Evolutionary conservation across 2,329 filamentous ascomycete species (phyloP), one percentile per base, ranked within the genome.

Genomic region (Scedosporium boydii): DNA sequence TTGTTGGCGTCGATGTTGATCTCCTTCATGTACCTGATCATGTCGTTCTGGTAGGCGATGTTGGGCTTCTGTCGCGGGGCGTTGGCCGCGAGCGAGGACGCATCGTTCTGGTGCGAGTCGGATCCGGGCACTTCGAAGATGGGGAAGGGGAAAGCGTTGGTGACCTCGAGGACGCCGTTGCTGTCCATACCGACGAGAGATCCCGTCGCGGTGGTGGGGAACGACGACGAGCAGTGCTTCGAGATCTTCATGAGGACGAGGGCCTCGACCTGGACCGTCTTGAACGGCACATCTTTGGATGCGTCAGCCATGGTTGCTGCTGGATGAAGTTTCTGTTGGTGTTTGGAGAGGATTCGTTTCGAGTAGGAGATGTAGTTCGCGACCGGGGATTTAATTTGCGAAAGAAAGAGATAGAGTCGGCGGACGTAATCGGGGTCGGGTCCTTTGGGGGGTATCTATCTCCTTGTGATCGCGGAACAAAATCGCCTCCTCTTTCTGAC

Each of bases 1-100:
- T 91, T 96, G 82, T 98, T 96, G 68, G 95, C 95, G 75, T 99
- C 95, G 64, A 98, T 90, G 76, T 98, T 99, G 72, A 99, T 95
- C 78, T 98, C 95, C 75, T 93, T 89, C 66, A 98, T 80, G 76
- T 95, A 92, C 72, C 92, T 90, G 77, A 99, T 93, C 93, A 98
- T 98, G 77, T 99, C 95, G 68, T 86, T 88, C 80, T 96, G 91
- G 79, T 99, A 98, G 69, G 82, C 78, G 23, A 88, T 82, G 76
- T 96, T 97, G 71, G 89, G 85, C 82, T 98, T 98, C 67, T 93
- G 89, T 68, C 95, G 88, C 67, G 95, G 95, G 57, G 95, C 95
- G 14, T 91, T 90, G 34, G 92, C 90, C 21, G 95, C 92, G 56
- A 90, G 80, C 70, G 87, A 86, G 60, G 89, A 88, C 63, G 88